A percentile compares a stretch with the other conserved stretches of the same genome.
Evolutionary conservation across 2,329 filamentous ascomycete species (phyloP).

Genomic region (Emericellopsis atlantica): DNA sequence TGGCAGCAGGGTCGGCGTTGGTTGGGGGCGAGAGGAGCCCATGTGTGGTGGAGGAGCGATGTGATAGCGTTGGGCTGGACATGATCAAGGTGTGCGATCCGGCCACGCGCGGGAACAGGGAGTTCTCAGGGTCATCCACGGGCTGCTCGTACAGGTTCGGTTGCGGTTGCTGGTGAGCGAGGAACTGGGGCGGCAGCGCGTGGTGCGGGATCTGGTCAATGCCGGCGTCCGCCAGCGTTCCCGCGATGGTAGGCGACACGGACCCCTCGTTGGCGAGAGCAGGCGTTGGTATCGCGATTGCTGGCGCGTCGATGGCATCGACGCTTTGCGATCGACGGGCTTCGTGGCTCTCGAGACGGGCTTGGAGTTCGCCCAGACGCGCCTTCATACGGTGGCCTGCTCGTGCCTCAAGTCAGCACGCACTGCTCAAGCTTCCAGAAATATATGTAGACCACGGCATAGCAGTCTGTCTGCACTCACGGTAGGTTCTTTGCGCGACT

Average conservation of each 20-base stretch:
- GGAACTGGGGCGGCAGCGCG: conserved; percentile 1
- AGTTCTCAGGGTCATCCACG: conserved; percentile 4
- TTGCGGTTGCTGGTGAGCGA: conserved; percentile 1
- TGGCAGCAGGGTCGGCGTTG: background rate
- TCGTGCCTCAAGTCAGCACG: background rate
- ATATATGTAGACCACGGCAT: too few species aligned
- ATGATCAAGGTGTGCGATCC: conserved; percentile 3
- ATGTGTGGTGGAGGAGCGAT: conserved; percentile 2
- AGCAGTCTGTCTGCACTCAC: conserved; percentile 5
- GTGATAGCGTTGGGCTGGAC: conserved; percentile 8
- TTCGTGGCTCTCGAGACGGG: conserved; percentile 15
- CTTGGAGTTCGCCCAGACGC: conserved; percentile 15
- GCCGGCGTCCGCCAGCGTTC: background rate
- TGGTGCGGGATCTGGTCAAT: background rate
- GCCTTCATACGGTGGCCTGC: conserved; percentile 18
- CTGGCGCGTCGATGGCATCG: background rate
- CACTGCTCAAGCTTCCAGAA: too few species aligned
- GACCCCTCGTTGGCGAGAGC: background rate
- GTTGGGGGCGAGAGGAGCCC: conserved; percentile 3
- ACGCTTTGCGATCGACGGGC: conserved; percentile 3
- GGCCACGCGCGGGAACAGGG: conserved; percentile 5
- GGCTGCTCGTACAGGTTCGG: conserved; percentile 6
- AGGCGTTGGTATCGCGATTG: background rate
- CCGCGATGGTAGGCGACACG: background rate
- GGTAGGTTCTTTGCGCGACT: conserved; percentile 17